Evolutionary conservation across 352 stramenopile species (phyloP).

Genomic region (Phytophthora megakarya): DNA sequence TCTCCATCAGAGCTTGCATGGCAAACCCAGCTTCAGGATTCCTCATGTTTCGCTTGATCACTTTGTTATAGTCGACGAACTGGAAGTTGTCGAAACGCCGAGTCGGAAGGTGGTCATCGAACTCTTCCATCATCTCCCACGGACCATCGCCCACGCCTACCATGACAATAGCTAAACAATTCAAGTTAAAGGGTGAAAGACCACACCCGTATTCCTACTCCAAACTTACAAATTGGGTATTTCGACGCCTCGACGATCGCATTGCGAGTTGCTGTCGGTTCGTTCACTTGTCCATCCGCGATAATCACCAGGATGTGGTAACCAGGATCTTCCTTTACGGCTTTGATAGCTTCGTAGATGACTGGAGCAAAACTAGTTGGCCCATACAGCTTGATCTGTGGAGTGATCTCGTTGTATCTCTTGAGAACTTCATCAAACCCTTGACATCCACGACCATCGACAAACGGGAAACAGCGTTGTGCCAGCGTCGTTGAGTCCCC

Average conservation of each 20-base stretch:
- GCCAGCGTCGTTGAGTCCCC: constrained; percentile 59
- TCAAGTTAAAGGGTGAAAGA: neutral
- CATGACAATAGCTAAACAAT: constrained; percentile 44
- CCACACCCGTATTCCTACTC: neutral
- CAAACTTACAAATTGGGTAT: constrained; percentile 64
- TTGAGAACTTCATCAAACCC: constrained; percentile 63
- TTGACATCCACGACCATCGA: constrained; percentile 34
- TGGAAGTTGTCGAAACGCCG: constrained; percentile 81
- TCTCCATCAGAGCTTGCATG: constrained; percentile 78
- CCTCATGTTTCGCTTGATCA: constrained; percentile 63
- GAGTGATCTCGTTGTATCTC: constrained; percentile 65
- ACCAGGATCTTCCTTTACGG: constrained; percentile 46
- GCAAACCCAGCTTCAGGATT: constrained; percentile 74
- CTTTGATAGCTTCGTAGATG: constrained; percentile 60
- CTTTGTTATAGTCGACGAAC: constrained; percentile 73
- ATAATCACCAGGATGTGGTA: constrained; percentile 86
- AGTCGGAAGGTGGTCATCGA: constrained; percentile 64
- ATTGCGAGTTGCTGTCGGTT: constrained; percentile 56
- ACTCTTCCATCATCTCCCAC: constrained; percentile 83
- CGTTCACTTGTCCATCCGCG: constrained; percentile 76
- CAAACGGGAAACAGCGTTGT: constrained; percentile 55
- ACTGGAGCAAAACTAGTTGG: constrained; percentile 74
- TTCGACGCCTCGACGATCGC: constrained; percentile 78
- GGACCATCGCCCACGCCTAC: constrained; percentile 78
- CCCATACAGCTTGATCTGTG: constrained; percentile 55